phyloP scores from a whole-genome alignment of 768 basidiomycete species.

The Psilocybe azurescens region DNA sequence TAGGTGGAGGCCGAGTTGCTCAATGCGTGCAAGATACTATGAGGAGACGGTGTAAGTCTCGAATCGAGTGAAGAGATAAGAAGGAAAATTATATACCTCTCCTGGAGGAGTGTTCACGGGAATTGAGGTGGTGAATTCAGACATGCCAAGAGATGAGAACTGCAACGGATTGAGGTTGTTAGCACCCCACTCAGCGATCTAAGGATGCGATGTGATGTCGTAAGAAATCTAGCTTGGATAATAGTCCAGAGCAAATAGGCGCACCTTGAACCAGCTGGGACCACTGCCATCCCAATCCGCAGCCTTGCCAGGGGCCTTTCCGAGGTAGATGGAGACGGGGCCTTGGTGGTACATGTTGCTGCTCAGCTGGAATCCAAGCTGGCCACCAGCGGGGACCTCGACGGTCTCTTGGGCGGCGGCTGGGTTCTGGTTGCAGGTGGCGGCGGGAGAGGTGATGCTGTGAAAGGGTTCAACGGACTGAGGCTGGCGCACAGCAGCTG shows the following conservation, averaged over 20 bases:
- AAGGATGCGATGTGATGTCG: not conserved
- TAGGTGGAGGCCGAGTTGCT: conserved; percentile 49
- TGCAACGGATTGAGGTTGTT: conserved; percentile 35
- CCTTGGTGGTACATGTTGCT: conserved; percentile 45
- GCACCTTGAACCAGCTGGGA: conserved; percentile 53
- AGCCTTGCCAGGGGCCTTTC: conserved; percentile 45
- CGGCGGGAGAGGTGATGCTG: conserved; percentile 28
- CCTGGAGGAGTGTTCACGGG: conserved; percentile 44
- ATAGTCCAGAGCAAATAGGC: conserved; percentile 24
- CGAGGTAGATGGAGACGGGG: conserved; percentile 48
- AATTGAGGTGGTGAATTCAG: conserved; percentile 40
- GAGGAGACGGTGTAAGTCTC: not conserved
- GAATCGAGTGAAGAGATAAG: not conserved
- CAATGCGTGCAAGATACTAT: conserved; percentile 47
- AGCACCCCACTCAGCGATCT: conserved; percentile 44
- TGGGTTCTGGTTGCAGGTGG: conserved; percentile 40
- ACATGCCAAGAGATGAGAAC: conserved; percentile 31
- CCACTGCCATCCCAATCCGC: conserved; percentile 49
- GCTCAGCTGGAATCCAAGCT: conserved; percentile 41
- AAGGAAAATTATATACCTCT: conserved; percentile 28
- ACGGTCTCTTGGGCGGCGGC: conserved; percentile 36
- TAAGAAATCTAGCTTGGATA: conserved; percentile 16
- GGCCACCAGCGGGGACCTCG: conserved; percentile 38
- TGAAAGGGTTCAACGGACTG: conserved; percentile 33
- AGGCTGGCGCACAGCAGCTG: conserved; percentile 34